Conservation (phyloP, 2,329 filamentous ascomycete genomes). For the Fusarium acutatum region DNA sequence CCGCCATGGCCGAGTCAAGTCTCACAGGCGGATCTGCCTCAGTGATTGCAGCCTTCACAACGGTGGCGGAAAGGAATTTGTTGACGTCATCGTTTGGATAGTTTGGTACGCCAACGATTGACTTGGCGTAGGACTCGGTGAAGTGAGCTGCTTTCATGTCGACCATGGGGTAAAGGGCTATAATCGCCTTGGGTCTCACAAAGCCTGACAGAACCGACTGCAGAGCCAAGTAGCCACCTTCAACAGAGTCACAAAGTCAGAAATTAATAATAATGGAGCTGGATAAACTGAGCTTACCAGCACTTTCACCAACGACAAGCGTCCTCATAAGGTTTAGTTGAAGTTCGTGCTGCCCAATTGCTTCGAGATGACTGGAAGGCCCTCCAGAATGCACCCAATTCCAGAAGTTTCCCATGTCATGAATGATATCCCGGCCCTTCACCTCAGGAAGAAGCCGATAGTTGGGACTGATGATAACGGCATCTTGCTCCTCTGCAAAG, state of each 20-base stretch:
- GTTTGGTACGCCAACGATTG: not conserved
- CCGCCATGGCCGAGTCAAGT: not conserved
- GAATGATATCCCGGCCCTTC: not conserved
- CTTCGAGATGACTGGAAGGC: not conserved
- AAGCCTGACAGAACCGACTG: not conserved
- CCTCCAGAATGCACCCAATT: not conserved
- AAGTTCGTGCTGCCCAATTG: fast-evolving
- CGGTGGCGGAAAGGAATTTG: not conserved
- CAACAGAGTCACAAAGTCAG: not conserved
- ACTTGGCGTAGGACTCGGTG: not conserved
- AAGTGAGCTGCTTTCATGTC: not conserved
- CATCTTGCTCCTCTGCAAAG: not conserved
- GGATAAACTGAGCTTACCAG: not conserved
- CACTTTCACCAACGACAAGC: not conserved
- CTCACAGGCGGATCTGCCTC: not conserved
- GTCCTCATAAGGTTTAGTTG: fast-evolving
- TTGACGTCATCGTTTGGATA: not conserved
- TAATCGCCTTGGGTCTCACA: not conserved
- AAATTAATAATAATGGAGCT: not conserved
- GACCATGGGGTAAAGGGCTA: not conserved
- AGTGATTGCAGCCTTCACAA: not conserved
- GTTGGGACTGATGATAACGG: not conserved
- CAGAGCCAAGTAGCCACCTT: not conserved
- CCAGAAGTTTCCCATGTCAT: not conserved
- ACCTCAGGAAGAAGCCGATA: not conserved